Conservation (phyloP, 2,329 filamentous ascomycete genomes). For the Pseudopithomyces maydicus region DNA sequence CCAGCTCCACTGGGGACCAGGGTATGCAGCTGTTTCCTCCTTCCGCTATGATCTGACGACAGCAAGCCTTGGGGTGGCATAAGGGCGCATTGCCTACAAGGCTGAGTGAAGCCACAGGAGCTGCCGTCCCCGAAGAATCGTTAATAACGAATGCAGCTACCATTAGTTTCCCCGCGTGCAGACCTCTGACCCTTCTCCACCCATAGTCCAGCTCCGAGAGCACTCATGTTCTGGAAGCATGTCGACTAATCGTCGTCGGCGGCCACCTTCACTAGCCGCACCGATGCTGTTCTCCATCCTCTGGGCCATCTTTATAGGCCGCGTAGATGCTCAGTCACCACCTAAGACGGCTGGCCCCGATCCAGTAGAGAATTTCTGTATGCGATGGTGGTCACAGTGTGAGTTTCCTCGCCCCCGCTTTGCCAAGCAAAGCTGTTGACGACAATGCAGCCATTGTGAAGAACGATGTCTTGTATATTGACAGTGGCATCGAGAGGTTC, state of each 20-base stretch:
- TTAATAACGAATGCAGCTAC: constrained; percentile 6
- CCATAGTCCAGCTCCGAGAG: neutral
- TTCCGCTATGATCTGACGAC: constrained; percentile 8
- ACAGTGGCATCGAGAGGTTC: constrained; percentile 29
- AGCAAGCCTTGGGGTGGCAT: neutral
- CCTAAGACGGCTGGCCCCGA: constrained; percentile 11
- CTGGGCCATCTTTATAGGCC: constrained; percentile 4
- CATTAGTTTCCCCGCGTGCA: neutral
- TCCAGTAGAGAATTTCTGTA: constrained; percentile 26
- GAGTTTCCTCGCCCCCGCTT: neutral
- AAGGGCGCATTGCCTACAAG: neutral
- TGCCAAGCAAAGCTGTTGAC: constrained; percentile 4
- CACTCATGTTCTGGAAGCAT: constrained; percentile 3
- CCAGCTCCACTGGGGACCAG: neutral
- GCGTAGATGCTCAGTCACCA: constrained; percentile 9
- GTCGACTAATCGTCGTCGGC: neutral
- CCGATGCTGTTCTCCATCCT: neutral
- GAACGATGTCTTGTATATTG: constrained; percentile 26
- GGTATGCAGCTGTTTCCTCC: neutral
- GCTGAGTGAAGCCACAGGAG: neutral
- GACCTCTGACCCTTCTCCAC: neutral
- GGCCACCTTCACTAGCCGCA: neutral
- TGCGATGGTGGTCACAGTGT: constrained; percentile 29
- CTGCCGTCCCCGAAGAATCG: neutral
- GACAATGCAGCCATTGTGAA: constrained; percentile 23